Evolutionary conservation across 805 yeast species (phyloP), one percentile per base, ranked within the genome.

Genomic region (Saccharomycopsis selenospora): DNA sequence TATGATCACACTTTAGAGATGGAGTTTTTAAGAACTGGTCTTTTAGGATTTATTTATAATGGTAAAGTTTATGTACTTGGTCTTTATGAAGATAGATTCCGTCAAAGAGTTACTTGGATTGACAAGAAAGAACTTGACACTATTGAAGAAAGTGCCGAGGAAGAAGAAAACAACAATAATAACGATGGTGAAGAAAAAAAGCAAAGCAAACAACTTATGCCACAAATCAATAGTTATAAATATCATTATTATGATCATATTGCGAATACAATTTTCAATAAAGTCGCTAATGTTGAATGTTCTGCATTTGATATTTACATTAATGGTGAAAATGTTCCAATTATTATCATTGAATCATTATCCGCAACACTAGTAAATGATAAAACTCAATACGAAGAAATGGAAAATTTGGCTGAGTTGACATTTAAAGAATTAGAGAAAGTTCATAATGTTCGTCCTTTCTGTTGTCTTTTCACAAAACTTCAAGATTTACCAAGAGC

Each of bases 11-110:
- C 72, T 1, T 61, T 85, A 18, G 88, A 84, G 52, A 69, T 80
- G 69, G 90, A 85, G 47, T 93, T 90, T 62, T 71, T 93, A 45
- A 74, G 99, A 57, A 91, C 98, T 0, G 96, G 97, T 2, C 62
- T 91, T 17, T 70, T 93, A 43, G 99, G 99, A 0, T 93, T 93
- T 63, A 76, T 87, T 1, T 83, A 76, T 58, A 80, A 85, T 51
- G 97, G 96, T 8, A 88, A 85, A 57, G 82, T 93, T 0, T 93
- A 83, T 59, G 85, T 93, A 1, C 66, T 93, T 36, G 97, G 99
- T 0, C 69, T 87, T 33, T 87, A 89, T 55, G 99, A 93, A 58
- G 99, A 93, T 63, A 73, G 97, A 61, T 76, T 93, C 42, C 74
- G 91, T 42, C 96, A 89, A 63, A 67, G 82, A 50, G 73, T 79